Conservation (phyloP, 202 grass and related monocot genomes). For the Alloteropsis angusta region DNA sequence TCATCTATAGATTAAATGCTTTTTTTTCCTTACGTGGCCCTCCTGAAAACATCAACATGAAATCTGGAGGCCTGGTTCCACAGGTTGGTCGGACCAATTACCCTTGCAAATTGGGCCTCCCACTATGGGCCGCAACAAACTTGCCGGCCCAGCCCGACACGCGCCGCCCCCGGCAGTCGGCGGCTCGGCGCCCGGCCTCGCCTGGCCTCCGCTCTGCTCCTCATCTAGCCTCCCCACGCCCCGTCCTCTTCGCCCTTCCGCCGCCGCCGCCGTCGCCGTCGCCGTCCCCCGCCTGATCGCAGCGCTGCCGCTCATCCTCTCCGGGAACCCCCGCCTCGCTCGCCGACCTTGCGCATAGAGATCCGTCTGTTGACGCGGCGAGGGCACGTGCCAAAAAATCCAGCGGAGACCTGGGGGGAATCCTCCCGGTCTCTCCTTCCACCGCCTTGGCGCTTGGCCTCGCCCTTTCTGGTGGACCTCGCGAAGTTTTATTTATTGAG, state of each 20-base stretch:
- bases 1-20: no score
- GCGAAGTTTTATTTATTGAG: neutral
- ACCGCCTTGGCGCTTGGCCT: neutral
- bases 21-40: no score
- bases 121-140: neutral
- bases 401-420: neutral
- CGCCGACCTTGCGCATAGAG: neutral
- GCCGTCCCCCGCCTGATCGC: neutral
- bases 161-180: slow-evolving; percentile 15
- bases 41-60: no score
- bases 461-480: neutral
- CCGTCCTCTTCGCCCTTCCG: no score
- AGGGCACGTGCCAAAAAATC: neutral
- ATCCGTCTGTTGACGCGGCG: neutral
- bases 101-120: neutral
- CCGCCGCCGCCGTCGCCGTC: neutral
- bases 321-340: neutral
- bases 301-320: neutral
- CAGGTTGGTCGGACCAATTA: neutral
- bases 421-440: neutral
- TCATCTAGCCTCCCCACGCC: neutral
- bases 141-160: neutral
- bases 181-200: neutral
- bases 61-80: no score
- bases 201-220: slow-evolving; percentile 2